Evolutionary conservation across 345 rosid species (phyloP), one percentile per base, ranked within the genome.

Genomic region (Barbarea vulgaris): DNA sequence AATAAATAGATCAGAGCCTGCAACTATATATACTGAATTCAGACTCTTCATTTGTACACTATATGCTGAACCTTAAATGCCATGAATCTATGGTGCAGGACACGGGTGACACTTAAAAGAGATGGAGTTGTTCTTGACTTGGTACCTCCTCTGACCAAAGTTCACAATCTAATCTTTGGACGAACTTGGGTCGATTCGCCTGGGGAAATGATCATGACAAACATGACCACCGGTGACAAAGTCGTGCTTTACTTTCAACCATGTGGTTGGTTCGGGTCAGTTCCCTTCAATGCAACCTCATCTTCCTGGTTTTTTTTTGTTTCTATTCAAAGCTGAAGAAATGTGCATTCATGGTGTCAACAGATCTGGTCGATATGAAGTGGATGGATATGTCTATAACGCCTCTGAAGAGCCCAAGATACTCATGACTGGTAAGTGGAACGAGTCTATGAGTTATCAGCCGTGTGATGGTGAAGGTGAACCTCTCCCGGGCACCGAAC

Each of bases 351-450:
- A 53, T 63, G 44, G 41, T 67, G 44, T 67, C 47, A 61, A 69
- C 87, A 90, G 97, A 61, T 82, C 94, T 86, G 97, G 97, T 74
- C 92, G 93, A 41, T 88, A 87, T 76, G 97, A 91, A 80, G 91
- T 91, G 75, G 93, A 91, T 62, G 97, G 97, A 56, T 91, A 91
- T 76, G 91, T 91, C 21, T 91, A 87, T 56, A 86, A 87, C 75
- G 83, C 92, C 44, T 61, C 80, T 58, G 96, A 90, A 88, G 93
- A 90, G 74, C 96, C 96, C 25, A 86, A 90, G 89, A 82, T 90
- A 53, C 67, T 88, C 84, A 88, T 91, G 89, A 91, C 94, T 30
- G 97, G 97, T 42, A 91, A 91, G 69, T 91, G 93, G 93, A 91
- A 91, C 55, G 80, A 83, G 81, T 82, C 86, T 39, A 86, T 91